A percentile compares a stretch with the other conserved stretches of the same genome.
Evolutionary conservation across 2,329 filamentous ascomycete genomes (phyloP).

Genomic region (Colletotrichum tanaceti): DNA sequence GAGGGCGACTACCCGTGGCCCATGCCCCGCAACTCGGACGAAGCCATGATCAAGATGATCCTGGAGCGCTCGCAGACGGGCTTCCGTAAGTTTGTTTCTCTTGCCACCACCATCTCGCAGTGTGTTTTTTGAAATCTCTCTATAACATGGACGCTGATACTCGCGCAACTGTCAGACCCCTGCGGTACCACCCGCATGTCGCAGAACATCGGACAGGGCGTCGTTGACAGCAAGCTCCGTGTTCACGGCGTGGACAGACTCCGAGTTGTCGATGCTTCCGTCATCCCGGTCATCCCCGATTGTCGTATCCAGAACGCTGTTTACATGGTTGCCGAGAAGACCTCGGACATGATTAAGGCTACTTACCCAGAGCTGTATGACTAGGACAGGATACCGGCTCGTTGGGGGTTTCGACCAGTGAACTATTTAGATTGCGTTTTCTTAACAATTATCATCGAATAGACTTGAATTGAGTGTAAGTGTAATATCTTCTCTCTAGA

Average conservation of each 20-base stretch:
- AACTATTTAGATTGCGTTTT: not conserved
- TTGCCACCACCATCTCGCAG: not conserved
- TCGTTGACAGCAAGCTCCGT: slow-evolving; percentile 62
- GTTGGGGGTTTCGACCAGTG: not conserved
- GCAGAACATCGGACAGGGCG: slow-evolving; percentile 62
- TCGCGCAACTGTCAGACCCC: slow-evolving; percentile 52
- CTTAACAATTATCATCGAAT: too few species aligned
- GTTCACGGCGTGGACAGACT: slow-evolving; percentile 66
- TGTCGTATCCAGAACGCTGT: slow-evolving; percentile 71
- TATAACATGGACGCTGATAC: slow-evolving; percentile 19
- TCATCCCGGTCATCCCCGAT: slow-evolving; percentile 67
- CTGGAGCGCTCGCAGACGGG: slow-evolving; percentile 70
- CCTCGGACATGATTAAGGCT: slow-evolving; percentile 37
- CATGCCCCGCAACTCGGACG: slow-evolving; percentile 67
- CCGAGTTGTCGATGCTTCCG: slow-evolving; percentile 66
- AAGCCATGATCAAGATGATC: slow-evolving; percentile 66
- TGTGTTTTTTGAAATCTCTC: rapidly evolving
- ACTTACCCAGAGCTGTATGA: slow-evolving; percentile 45
- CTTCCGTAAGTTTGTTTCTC: slow-evolving; percentile 54
- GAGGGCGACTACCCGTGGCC: slow-evolving; percentile 68
- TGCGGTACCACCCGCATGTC: slow-evolving; percentile 67
- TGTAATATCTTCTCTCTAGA: too few species aligned
- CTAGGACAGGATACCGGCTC: not conserved
- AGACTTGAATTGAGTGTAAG: too few species aligned
- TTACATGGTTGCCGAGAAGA: slow-evolving; percentile 70